Conservation (phyloP, 352 stramenopile species). For the Aphanomyces euteiches region DNA sequence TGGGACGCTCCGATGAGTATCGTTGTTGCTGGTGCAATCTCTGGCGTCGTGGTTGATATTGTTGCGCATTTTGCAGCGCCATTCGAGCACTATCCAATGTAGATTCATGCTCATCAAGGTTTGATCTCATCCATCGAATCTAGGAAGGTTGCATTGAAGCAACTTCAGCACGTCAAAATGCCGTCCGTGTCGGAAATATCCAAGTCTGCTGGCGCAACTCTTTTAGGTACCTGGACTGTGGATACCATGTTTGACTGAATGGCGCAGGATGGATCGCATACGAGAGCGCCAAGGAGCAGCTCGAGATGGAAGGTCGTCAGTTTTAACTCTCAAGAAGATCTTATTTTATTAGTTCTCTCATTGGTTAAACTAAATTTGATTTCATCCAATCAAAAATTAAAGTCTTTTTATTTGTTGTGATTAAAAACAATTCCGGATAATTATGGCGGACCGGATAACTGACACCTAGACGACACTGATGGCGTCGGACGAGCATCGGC, state of each 20-base stretch:
- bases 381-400: too few relatives aligned
- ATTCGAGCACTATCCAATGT: conserved; percentile 13
- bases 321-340: not conserved
- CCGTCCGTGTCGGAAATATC: conserved; percentile 1
- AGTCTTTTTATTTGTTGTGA: too few relatives aligned
- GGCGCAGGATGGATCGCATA: conserved; percentile 17
- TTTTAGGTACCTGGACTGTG: conserved; percentile 1
- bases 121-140: not conserved
- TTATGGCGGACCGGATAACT: too few relatives aligned
- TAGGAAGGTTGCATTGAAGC: not conserved
- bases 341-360: not conserved
- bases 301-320: not conserved
- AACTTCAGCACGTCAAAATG: not conserved
- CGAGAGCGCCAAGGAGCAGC: conserved; percentile 15
- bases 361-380: not conserved
- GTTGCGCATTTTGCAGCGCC: conserved; percentile 15
- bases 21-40: conserved; percentile 7
- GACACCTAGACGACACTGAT: too few relatives aligned
- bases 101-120: not conserved
- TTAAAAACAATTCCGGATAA: too few relatives aligned
- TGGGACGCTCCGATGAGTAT: not conserved
- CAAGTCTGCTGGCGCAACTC: not conserved
- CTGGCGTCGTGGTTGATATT: conserved; percentile 17
- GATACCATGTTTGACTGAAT: too few relatives aligned
- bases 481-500: too few relatives aligned